These are phyloP conservation scores for Sclerotinia spermophila DNA, from an alignment of 2,329 filamentous ascomycete genomes.

Conservation along the genomic window DNA sequence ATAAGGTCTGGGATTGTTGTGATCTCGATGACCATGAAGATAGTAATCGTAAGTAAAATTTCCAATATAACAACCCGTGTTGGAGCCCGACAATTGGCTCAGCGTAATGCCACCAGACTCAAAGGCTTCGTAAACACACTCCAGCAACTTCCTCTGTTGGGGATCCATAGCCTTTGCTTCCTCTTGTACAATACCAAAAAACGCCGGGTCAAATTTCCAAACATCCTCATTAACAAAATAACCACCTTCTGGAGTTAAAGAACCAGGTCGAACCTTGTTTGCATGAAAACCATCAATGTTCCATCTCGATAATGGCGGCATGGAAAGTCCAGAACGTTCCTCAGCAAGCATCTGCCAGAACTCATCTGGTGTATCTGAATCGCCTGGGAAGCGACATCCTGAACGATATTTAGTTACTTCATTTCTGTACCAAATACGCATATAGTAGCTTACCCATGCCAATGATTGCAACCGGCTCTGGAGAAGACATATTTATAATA, in stretches of 20 bases:
- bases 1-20: conserved; percentile 33
- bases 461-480: conserved; percentile 37
- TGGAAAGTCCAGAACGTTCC: conserved; percentile 17
- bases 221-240: conserved; percentile 33
- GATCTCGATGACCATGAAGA: conserved; percentile 16
- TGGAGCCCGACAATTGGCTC: conserved; percentile 22
- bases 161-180: conserved; percentile 15
- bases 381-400: conserved; percentile 48
- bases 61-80: conserved; percentile 27
- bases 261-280: conserved; percentile 20
- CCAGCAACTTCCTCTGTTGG: conserved; percentile 14
- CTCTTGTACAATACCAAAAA: conserved; percentile 13
- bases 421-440: neutral
- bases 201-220: conserved; percentile 24
- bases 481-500: neutral
- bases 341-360: conserved; percentile 26
- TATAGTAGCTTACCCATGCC: conserved; percentile 34
- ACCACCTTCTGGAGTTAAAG: conserved; percentile 20
- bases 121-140: conserved; percentile 13
- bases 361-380: conserved; percentile 25
- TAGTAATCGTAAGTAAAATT: conserved; percentile 18
- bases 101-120: conserved; percentile 13
- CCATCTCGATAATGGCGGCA: conserved; percentile 23
- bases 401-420: neutral
- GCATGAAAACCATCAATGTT: conserved; percentile 23